Conservation (phyloP, 1,284 basidiomycete species). For the Ustilago lituana region DNA sequence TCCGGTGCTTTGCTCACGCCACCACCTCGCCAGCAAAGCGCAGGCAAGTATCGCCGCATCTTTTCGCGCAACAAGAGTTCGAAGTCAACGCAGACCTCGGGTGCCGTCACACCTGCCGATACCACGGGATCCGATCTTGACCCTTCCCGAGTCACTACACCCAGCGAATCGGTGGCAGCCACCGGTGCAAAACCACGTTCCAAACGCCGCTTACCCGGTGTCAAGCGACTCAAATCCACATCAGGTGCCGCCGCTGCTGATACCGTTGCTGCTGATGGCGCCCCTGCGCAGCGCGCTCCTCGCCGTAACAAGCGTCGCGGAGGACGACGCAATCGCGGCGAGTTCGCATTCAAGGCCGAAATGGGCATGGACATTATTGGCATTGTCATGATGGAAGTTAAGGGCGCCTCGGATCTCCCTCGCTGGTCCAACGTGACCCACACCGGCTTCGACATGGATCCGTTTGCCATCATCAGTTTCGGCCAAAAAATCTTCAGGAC, state of each 20-base stretch:
- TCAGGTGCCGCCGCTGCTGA: slow-evolving; percentile 12
- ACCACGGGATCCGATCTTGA: slow-evolving; percentile 22
- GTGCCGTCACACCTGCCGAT: slow-evolving; percentile 27
- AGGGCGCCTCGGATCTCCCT: slow-evolving; percentile 82
- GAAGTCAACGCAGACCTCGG: slow-evolving; percentile 24
- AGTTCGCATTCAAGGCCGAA: slow-evolving; percentile 72
- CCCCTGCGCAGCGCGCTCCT: neutral
- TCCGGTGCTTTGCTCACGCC: slow-evolving; percentile 18
- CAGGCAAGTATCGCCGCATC: slow-evolving; percentile 34
- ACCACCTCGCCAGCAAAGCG: slow-evolving; percentile 8
- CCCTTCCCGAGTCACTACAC: slow-evolving; percentile 13
- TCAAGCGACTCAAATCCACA: slow-evolving; percentile 31
- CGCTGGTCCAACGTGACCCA: slow-evolving; percentile 76
- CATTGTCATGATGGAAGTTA: slow-evolving; percentile 85
- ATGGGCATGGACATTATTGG: slow-evolving; percentile 81
- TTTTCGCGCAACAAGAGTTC: slow-evolving; percentile 32
- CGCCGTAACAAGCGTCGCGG: slow-evolving; percentile 8
- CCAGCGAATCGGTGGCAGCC: slow-evolving; percentile 7
- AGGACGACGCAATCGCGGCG: slow-evolving; percentile 69
- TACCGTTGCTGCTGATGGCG: neutral
- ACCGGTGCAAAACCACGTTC: slow-evolving; percentile 17
- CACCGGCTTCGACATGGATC: slow-evolving; percentile 94
- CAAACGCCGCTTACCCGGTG: slow-evolving; percentile 29
- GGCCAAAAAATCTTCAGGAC: slow-evolving; percentile 97
- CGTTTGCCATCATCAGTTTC: slow-evolving; percentile 93